phyloP scores from a whole-genome alignment of 495 filamentous ascomycete genomes.

The Penicillium bialowiezense region DNA sequence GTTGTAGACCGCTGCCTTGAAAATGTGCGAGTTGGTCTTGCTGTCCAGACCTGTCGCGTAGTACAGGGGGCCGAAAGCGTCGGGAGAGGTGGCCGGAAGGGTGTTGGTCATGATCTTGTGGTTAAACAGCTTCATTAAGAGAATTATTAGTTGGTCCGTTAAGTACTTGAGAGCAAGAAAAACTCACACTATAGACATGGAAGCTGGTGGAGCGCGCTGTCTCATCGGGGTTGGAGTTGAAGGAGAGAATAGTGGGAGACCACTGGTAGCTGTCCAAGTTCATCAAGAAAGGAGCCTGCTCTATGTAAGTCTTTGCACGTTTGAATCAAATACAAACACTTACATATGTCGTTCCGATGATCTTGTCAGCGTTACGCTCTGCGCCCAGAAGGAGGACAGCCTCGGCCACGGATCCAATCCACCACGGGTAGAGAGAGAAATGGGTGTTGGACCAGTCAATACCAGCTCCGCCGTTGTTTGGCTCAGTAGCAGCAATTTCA shows the following conservation, averaged over 20 bases:
- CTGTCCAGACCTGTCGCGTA: slow-evolving; percentile 37
- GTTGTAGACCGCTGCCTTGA: slow-evolving; percentile 70
- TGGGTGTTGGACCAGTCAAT: slow-evolving; percentile 30
- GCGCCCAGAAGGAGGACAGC: slow-evolving; percentile 64
- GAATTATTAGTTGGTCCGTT: neutral
- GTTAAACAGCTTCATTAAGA: slow-evolving; percentile 42
- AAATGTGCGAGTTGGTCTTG: slow-evolving; percentile 37
- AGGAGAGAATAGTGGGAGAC: slow-evolving; percentile 45
- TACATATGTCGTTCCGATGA: slow-evolving; percentile 39
- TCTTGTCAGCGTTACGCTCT: slow-evolving; percentile 61
- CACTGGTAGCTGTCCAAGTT: slow-evolving; percentile 48
- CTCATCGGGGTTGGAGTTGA: slow-evolving; percentile 38
- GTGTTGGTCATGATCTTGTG: slow-evolving; percentile 39
- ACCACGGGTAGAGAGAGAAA: slow-evolving; percentile 51
- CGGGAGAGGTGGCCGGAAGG: slow-evolving; percentile 38
- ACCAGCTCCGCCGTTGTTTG: slow-evolving; percentile 23
- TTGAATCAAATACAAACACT: slow-evolving; percentile 12
- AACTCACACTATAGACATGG: slow-evolving; percentile 33
- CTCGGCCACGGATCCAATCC: slow-evolving; percentile 52
- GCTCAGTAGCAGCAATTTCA: slow-evolving; percentile 53
- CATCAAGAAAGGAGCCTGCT: slow-evolving; percentile 45
- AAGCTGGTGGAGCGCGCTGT: slow-evolving; percentile 45
- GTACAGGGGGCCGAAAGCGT: slow-evolving; percentile 43
- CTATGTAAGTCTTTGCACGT: slow-evolving; percentile 7
- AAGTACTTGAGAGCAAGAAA: neutral